Percentiles rank a stretch among this genome's conserved stretches.
Conservation (phyloP, 1,284 basidiomycete genomes). For the Apiotrichum veenhuisii region DNA sequence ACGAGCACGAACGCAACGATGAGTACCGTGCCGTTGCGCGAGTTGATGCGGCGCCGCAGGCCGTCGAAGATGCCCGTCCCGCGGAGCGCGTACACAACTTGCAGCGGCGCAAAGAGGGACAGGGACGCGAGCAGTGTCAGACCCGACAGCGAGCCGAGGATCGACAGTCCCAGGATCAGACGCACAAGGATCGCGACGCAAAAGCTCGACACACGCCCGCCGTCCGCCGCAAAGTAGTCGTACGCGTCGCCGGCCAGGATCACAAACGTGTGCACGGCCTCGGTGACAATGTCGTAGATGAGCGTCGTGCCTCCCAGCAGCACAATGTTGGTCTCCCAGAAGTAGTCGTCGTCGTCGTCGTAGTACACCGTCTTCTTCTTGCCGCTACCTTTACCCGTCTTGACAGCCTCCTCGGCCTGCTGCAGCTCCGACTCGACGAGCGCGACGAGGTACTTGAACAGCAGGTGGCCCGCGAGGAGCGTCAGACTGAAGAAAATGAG, state of each 20-base stretch:
- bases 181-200: conserved; percentile 25
- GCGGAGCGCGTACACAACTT: conserved; percentile 41
- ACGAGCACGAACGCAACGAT: conserved; percentile 32
- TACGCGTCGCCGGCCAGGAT: conserved; percentile 25
- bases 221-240: conserved; percentile 2
- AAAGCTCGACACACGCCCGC: conserved; percentile 2
- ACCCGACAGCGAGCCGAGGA: conserved; percentile 45
- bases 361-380: not conserved
- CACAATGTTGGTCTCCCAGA: conserved; percentile 19
- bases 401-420: not conserved
- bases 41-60: conserved; percentile 2
- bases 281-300: conserved; percentile 34
- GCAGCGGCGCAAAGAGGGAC: conserved; percentile 42
- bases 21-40: conserved; percentile 18
- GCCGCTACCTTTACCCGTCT: not conserved
- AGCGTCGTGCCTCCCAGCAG: conserved; percentile 30
- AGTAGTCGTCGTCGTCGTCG: not conserved
- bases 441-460: conserved; percentile 16
- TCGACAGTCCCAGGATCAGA: conserved; percentile 42
- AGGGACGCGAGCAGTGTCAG: conserved; percentile 38
- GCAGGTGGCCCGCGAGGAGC: conserved; percentile 33
- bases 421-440: conserved; percentile 1
- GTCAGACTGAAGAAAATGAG: conserved; percentile 35
- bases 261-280: conserved; percentile 34
- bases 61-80: conserved; percentile 28